phyloP scores from a whole-genome alignment of 1,284 basidiomycete species.

The Kwoniella shivajii region DNA sequence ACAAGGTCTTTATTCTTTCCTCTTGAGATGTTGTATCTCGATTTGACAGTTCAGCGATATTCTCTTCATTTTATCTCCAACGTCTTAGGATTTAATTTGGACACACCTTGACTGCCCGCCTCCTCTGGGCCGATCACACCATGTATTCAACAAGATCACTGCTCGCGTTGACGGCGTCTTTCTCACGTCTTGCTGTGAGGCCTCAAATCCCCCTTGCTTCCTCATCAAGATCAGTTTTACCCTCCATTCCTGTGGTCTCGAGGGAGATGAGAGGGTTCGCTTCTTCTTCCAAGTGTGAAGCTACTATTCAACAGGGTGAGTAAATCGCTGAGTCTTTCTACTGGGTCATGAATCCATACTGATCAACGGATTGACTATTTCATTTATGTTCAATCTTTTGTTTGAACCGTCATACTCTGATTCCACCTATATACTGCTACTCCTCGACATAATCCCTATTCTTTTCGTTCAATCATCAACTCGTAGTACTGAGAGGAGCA shows the following conservation, averaged over 20 bases:
- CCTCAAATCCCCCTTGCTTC: constrained; percentile 14
- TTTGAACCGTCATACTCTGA: background rate
- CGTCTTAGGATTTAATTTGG: too few species aligned
- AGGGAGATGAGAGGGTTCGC: constrained; percentile 60
- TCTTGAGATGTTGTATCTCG: too few species aligned
- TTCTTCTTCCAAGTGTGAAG: constrained; percentile 61
- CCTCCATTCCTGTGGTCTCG: constrained; percentile 42
- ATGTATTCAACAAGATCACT: constrained; percentile 25
- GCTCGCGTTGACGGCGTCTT: constrained; percentile 30
- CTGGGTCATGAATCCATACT: too few species aligned
- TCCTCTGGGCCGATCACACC: background rate
- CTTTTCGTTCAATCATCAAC: background rate
- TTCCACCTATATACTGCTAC: background rate
- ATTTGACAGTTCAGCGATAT: too few species aligned
- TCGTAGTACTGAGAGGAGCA: constrained; percentile 56
- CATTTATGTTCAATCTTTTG: background rate
- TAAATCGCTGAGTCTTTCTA: background rate
- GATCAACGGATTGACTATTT: too few species aligned
- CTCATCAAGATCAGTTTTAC: constrained; percentile 21
- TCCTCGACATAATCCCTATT: background rate
- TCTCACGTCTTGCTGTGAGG: constrained; percentile 32
- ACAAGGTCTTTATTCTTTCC: too few species aligned
- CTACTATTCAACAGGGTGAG: constrained; percentile 75
- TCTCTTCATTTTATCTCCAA: too few species aligned
- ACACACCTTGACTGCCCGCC: too few species aligned